Evolutionary conservation across 352 stramenopile species (phyloP).

Genomic region (Phytopythium litorale): DNA sequence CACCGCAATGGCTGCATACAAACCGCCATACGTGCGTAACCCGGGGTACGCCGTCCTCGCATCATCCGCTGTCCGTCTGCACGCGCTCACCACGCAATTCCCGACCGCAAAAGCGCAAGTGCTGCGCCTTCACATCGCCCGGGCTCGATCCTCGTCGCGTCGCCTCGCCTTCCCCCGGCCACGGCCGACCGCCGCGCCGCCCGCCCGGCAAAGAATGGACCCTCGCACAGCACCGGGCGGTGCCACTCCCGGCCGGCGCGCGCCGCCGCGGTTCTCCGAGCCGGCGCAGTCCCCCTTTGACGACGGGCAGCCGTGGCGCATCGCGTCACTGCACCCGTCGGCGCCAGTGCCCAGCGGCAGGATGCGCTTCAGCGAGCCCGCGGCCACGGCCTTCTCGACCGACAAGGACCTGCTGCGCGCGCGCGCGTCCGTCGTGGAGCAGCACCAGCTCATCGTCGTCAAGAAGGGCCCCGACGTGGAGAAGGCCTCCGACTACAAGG

Average conservation of each 20-base stretch:
- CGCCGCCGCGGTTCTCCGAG: constrained; percentile 2
- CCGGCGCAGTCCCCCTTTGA: constrained; percentile 8
- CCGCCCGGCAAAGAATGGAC: constrained; percentile 1
- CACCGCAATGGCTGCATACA: neutral
- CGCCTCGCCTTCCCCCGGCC: no score
- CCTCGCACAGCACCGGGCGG: neutral
- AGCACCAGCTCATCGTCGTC: constrained; percentile 16
- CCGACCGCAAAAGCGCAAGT: neutral
- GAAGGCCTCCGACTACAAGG: constrained; percentile 34
- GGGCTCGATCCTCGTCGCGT: no score
- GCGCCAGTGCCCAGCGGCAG: neutral
- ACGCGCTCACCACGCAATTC: neutral
- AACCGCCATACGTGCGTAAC: neutral
- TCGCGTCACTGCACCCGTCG: neutral
- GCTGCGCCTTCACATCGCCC: neutral
- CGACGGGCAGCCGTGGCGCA: constrained; percentile 6
- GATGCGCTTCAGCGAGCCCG: constrained; percentile 5
- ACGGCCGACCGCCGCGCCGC: no score
- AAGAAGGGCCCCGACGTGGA: constrained; percentile 27
- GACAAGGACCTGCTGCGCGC: constrained; percentile 20
- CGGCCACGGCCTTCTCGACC: constrained; percentile 22
- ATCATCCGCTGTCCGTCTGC: neutral
- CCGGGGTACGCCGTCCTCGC: neutral
- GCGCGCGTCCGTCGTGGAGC: constrained; percentile 19
- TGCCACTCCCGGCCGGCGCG: neutral